Evolutionary conservation across 2,329 filamentous ascomycete species (phyloP), one percentile per base, ranked within the genome.

Genomic region (Xylariaceae sp.): DNA sequence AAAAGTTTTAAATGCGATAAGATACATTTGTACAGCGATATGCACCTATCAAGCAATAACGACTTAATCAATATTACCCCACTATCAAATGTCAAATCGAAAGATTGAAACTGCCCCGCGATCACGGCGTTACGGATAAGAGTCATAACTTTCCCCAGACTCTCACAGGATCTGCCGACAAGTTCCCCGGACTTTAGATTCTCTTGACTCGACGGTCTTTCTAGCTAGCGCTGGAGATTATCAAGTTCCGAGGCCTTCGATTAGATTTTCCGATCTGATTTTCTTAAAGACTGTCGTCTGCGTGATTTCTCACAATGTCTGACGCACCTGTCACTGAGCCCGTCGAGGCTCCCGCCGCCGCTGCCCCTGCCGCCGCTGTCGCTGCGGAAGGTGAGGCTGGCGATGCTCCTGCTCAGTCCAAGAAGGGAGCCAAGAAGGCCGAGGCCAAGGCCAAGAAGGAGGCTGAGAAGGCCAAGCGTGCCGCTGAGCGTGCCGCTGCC

Each of bases 381-480:
- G 66, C 64, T 52, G 69, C 64, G 35, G 68, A 67, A 18, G 69
- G 63, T 17, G 69, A 68, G 54, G 62, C 59, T 52, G 69, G 63
- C 17, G 69, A 68, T 53, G 62, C 59, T 52, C 60, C 64, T 42
- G 60, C 61, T 48, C 64, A 66, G 53, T 90, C 88, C 62, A 92
- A 95, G 78, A 92, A 87, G 75, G 90, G 86, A 13, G 77, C 88
- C 65, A 95, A 95, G 79, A 96, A 95, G 79, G 87, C 89, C 51
- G 88, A 89, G 68, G 82, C 82, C 63, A 95, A 95, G 78, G 90
- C 92, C 34, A 92, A 92, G 78, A 92, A 93, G 74, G 92, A 95
- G 76, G 89, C 88, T 10, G 82, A 86, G 72, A 95, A 95, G 76
- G 88, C 88, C 69, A 73, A 83, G 73, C 77, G 86, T 74, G 80